Percentiles rank a stretch among this genome's conserved stretches.
These are phyloP conservation scores for Chaetomiaceae sp. DNA, from an alignment of 2,329 filamentous ascomycete species.

Conservation along the genomic window DNA sequence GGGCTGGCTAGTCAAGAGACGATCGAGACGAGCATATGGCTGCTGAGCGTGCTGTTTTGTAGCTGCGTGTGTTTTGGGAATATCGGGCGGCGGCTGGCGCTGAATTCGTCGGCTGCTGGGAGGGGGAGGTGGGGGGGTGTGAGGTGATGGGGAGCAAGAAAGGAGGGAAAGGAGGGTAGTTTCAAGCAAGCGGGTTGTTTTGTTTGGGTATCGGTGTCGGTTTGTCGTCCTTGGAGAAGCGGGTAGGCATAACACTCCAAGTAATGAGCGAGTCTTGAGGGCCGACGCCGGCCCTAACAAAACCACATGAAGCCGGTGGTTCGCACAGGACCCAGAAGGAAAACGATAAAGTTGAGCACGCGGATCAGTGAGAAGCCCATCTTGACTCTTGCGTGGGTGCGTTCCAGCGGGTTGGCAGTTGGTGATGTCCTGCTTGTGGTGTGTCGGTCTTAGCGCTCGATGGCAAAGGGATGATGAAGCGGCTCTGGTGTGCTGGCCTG, in stretches of 20 bases:
- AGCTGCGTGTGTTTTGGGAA: constrained; percentile 95
- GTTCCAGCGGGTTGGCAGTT: background rate
- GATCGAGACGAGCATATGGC: constrained; percentile 76
- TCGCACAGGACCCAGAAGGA: constrained; percentile 21
- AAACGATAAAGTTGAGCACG: constrained; percentile 5
- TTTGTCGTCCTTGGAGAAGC: background rate
- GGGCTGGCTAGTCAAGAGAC: constrained; percentile 52
- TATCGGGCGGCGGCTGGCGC: constrained; percentile 76
- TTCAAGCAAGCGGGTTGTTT: no score
- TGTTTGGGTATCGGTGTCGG: background rate
- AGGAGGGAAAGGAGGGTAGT: background rate
- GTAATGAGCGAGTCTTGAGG: background rate
- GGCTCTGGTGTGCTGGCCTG: no score
- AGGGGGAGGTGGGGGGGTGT: constrained; percentile 45
- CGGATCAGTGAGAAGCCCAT: constrained; percentile 4
- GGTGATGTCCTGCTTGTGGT: background rate
- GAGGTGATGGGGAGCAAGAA: constrained; percentile 22
- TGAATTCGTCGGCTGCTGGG: constrained; percentile 40
- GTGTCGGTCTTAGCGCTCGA: background rate
- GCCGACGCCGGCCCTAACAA: background rate
- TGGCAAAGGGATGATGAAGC: background rate
- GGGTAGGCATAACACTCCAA: background rate
- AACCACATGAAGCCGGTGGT: constrained; percentile 4
- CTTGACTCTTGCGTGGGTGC: background rate
- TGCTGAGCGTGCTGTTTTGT: constrained; percentile 89